phyloP scores from a whole-genome alignment of 2,329 filamentous ascomycete genomes.

The Pezicula neosporulosa region DNA sequence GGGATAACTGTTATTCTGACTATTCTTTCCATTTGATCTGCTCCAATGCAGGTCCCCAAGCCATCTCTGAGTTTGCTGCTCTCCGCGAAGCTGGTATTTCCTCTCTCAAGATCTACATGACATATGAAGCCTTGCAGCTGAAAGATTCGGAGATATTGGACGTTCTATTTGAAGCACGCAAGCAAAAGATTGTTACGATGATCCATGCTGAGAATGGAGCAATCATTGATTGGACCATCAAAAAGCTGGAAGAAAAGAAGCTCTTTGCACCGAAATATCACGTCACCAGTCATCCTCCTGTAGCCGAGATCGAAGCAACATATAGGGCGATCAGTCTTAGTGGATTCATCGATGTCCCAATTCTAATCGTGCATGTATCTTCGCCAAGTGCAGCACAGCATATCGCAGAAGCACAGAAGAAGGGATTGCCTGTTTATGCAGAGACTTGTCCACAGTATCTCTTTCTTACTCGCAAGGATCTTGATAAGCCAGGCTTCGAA shows the following conservation, averaged over 20 bases:
- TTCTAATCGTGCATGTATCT: constrained; percentile 51
- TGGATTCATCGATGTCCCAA: constrained; percentile 47
- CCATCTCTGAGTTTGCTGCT: constrained; percentile 28
- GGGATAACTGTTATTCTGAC: constrained; percentile 42
- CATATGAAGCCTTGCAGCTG: constrained; percentile 37
- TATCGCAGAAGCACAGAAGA: constrained; percentile 44
- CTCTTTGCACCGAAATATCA: constrained; percentile 49
- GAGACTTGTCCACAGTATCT: constrained; percentile 56
- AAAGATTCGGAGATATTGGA: constrained; percentile 37
- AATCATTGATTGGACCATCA: constrained; percentile 50
- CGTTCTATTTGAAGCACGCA: constrained; percentile 37
- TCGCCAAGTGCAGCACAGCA: constrained; percentile 41
- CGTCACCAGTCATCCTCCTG: constrained; percentile 42
- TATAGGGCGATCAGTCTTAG: constrained; percentile 47
- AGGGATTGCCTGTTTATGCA: constrained; percentile 46
- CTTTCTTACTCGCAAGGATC: constrained; percentile 46
- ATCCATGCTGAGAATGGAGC: constrained; percentile 53
- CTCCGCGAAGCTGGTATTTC: constrained; percentile 35
- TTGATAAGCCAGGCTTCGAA: constrained; percentile 48
- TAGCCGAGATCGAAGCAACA: constrained; percentile 49
- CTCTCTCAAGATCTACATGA: constrained; percentile 42
- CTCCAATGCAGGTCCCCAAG: constrained; percentile 33
- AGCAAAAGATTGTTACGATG: constrained; percentile 48
- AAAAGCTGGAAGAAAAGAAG: constrained; percentile 44
- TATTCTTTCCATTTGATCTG: constrained; percentile 46